These are phyloP conservation scores for Saprolegnia diclina DNA, from an alignment of 352 stramenopile species.

Conservation along the genomic window DNA sequence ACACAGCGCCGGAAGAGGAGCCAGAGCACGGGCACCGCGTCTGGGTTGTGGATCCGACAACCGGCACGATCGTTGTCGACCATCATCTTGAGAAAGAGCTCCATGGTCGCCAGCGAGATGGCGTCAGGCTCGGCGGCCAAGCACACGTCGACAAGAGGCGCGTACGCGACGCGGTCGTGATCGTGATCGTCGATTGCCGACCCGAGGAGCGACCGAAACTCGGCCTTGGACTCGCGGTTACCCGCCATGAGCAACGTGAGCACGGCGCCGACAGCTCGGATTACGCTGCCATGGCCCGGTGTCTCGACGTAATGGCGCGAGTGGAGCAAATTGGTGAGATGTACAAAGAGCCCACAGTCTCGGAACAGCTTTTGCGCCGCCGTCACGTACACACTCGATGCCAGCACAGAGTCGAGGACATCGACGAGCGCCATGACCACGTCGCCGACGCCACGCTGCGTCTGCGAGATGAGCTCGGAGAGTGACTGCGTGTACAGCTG, in stretches of 20 bases:
- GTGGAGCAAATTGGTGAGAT: slow-evolving; percentile 26
- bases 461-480: slow-evolving; percentile 22
- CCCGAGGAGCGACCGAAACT: slow-evolving; percentile 20
- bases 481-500: slow-evolving; percentile 17
- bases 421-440: slow-evolving; percentile 2
- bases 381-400: not conserved
- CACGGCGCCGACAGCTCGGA: not conserved
- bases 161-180: slow-evolving; percentile 16
- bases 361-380: slow-evolving; percentile 12
- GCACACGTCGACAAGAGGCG: slow-evolving; percentile 19
- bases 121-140: slow-evolving; percentile 11
- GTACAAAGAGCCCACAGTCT: slow-evolving; percentile 18
- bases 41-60: slow-evolving; percentile 17
- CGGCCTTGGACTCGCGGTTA: slow-evolving; percentile 25
- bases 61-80: not conserved
- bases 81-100: slow-evolving; percentile 16
- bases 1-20: slow-evolving; percentile 12
- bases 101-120: slow-evolving; percentile 17
- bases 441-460: not conserved
- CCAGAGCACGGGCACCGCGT: slow-evolving; percentile 19
- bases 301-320: slow-evolving; percentile 11
- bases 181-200: slow-evolving; percentile 6
- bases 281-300: not conserved
- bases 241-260: slow-evolving; percentile 19
- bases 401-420: not conserved